Conservation (phyloP, 306 rosid genomes). For the Vigna hirtella region DNA sequence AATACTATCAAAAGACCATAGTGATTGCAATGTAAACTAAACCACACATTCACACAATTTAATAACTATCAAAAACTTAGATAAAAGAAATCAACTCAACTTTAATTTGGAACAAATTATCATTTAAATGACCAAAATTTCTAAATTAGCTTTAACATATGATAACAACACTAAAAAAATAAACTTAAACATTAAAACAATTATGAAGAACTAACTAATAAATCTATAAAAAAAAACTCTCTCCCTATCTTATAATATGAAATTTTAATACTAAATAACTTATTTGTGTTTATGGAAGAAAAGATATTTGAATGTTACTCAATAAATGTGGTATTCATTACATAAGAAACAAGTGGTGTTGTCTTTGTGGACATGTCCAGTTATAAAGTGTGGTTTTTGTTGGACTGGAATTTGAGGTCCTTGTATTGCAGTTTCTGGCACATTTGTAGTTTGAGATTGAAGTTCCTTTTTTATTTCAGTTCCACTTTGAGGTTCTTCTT, state of each 20-base stretch:
- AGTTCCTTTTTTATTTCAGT: too few species aligned
- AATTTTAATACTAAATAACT: neutral
- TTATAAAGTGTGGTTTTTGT: neutral
- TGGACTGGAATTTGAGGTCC: neutral
- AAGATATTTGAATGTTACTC: neutral
- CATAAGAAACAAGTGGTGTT: constrained; percentile 10
- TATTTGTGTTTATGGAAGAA: neutral
- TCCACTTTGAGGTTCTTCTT: neutral
- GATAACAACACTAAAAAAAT: neutral
- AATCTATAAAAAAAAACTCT: too few species aligned
- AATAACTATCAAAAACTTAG: neutral
- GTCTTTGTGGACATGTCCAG: neutral
- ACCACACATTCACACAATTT: neutral
- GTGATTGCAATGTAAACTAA: neutral
- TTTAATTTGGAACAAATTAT: neutral
- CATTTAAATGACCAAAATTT: neutral
- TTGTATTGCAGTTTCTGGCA: neutral
- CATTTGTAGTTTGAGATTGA: neutral
- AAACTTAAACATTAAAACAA: neutral
- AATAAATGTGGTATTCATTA: neutral
- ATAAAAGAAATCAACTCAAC: neutral
- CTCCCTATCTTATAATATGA: neutral
- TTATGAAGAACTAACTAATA: neutral
- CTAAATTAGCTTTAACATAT: neutral
- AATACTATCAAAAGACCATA: neutral